Base-by-base conservation (phyloP, 169 alveolate genomes). In the Plasmodium blacklocki region DNA sequence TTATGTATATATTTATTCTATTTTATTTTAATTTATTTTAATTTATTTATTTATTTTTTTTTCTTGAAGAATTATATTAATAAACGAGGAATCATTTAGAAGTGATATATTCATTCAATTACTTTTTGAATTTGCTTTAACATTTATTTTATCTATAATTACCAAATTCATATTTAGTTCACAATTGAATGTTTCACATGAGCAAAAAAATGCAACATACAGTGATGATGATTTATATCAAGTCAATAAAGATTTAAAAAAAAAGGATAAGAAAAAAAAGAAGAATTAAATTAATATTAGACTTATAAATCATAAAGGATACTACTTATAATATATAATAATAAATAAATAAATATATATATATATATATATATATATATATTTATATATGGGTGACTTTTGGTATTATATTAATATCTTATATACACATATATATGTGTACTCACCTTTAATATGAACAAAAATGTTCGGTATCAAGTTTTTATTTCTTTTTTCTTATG, bases 71-170 rank as follows among this genome's bases (percentile, higher is more conserved):
- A 78, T 78, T 12, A 78, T 78, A 21, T 52, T 78, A 45, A 64
- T 78, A 64, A 26, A 78, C 4, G 89, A 78, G n/a, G 89, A 58
- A 19, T 64, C 70, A 7, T 64, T 78, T 70, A 66, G 49, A 11
- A 50, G 43, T n/a, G n/a, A 23, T 26, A 78, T 78, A 23, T 49
- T 78, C n/a, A 43, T 78, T 78, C 54, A 64, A 39, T 58, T 78
- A 29, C 7, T 64, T 39, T 19, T 32, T 3, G 66, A 52, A 9
- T 21, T 78, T 19, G 9, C 23, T 11, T 18, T 66, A 21, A 78
- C 89, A 11, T 2, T 78, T 32, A 18, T 78, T 58, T 70, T 78
- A n/a, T 78, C 76, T 2, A 50, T 45, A 26, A 52, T 23, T 18
- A 52, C 76, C 14, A 78, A 78, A 29, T 64, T 66, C 56, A 64